phyloP scores from a whole-genome alignment of 768 basidiomycete species.

The Tricholoma saponaceum region DNA sequence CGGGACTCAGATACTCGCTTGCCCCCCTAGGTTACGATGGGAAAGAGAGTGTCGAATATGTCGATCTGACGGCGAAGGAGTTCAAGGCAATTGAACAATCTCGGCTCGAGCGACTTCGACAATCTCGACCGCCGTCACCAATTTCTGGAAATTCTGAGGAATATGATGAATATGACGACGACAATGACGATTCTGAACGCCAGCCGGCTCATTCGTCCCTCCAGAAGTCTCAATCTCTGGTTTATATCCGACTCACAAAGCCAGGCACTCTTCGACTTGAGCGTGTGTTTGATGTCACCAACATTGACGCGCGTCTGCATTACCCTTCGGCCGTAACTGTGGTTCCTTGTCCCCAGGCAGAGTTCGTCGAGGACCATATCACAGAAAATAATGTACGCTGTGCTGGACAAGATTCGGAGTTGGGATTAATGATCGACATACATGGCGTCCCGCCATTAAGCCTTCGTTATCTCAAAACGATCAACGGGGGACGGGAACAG shows the following conservation, averaged over 20 bases:
- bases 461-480: constrained; percentile 69
- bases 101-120: constrained; percentile 48
- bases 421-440: constrained; percentile 60
- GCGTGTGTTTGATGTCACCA: constrained; percentile 64
- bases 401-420: constrained; percentile 56
- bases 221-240: constrained; percentile 71
- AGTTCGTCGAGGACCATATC: constrained; percentile 48
- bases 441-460: constrained; percentile 74
- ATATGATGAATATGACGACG: constrained; percentile 71
- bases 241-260: constrained; percentile 66
- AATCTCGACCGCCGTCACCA: constrained; percentile 33
- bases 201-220: constrained; percentile 39
- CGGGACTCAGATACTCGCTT: constrained; percentile 67
- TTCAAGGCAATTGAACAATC: constrained; percentile 63
- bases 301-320: constrained; percentile 70
- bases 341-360: constrained; percentile 78
- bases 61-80: constrained; percentile 60
- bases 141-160: constrained; percentile 35
- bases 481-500: constrained; percentile 61
- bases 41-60: constrained; percentile 43
- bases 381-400: constrained; percentile 52
- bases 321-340: constrained; percentile 61
- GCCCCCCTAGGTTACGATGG: constrained; percentile 54
- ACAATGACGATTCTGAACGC: constrained; percentile 44
- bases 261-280: constrained; percentile 77